Evolutionary conservation across 2,329 filamentous ascomycete genomes (phyloP).

Genomic region (Penicillium sp.): DNA sequence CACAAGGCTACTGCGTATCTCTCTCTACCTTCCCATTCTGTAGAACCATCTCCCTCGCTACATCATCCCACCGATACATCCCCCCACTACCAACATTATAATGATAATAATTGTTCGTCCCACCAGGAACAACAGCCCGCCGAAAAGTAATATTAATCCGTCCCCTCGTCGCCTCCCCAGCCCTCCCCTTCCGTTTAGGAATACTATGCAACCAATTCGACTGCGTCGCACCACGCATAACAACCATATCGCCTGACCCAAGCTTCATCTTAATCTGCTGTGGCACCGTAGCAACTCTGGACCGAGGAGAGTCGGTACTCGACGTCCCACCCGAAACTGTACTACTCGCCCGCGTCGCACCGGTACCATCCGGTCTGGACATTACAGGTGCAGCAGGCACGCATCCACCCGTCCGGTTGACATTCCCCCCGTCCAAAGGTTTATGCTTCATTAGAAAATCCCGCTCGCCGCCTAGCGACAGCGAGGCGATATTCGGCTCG

Average conservation of each 20-base stretch:
- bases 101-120: conserved; percentile 79
- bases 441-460: conserved; percentile 83
- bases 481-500: conserved; percentile 70
- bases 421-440: conserved; percentile 39
- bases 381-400: conserved; percentile 23
- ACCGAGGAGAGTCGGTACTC: background rate
- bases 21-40: background rate
- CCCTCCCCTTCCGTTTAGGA: conserved; percentile 66
- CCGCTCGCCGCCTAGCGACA: conserved; percentile 67
- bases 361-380: background rate
- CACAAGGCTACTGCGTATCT: background rate
- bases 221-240: conserved; percentile 76
- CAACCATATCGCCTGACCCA: conserved; percentile 70
- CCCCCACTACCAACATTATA: conserved; percentile 74
- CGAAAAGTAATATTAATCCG: conserved; percentile 78
- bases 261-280: conserved; percentile 54
- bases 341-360: background rate
- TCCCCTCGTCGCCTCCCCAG: conserved; percentile 57
- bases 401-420: conserved; percentile 23
- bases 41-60: conserved; percentile 26
- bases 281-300: background rate
- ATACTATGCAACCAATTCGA: conserved; percentile 74
- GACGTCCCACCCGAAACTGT: background rate
- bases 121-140: conserved; percentile 65
- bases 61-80: conserved; percentile 66